Evolutionary conservation across 1,284 basidiomycete species (phyloP).

Genomic region (Papiliotrema nemorosa): DNA sequence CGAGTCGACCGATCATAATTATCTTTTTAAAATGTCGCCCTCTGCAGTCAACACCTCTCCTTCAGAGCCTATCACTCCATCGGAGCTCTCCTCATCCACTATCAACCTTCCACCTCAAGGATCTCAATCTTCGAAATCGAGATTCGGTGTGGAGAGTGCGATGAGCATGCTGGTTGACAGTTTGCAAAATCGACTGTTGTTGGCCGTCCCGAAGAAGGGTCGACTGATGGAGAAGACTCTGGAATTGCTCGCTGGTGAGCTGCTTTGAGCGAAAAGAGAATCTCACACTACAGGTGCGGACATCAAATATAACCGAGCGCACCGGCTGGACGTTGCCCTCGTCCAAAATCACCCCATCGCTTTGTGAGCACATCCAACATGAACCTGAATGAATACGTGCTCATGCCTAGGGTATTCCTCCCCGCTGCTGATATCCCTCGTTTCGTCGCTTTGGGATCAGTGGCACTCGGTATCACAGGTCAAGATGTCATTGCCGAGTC

Average conservation of each 20-base stretch:
- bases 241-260: slow-evolving; percentile 70
- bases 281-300: slow-evolving; percentile 68
- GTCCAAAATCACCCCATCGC: slow-evolving; percentile 91
- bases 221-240: slow-evolving; percentile 91
- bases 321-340: slow-evolving; percentile 86
- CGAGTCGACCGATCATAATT: too few relatives aligned
- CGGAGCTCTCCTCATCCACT: too few relatives aligned
- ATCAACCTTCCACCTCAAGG: not conserved
- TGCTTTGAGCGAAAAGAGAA: not conserved
- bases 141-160: slow-evolving; percentile 46
- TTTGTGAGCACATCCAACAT: slow-evolving; percentile 57
- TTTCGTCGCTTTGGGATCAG: slow-evolving; percentile 96
- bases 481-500: slow-evolving; percentile 97
- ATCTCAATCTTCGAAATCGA: slow-evolving; percentile 14
- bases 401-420: slow-evolving; percentile 74
- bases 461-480: slow-evolving; percentile 61
- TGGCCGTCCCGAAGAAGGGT: slow-evolving; percentile 98
- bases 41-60: not conserved
- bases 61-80: too few relatives aligned
- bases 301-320: slow-evolving; percentile 87
- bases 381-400: not conserved
- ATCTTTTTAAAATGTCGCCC: too few relatives aligned
- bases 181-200: slow-evolving; percentile 71
- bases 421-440: slow-evolving; percentile 97
- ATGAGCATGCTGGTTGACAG: slow-evolving; percentile 56